Evolutionary conservation across 805 yeast species (phyloP).

Genomic region (Myxozyma nipponensis): DNA sequence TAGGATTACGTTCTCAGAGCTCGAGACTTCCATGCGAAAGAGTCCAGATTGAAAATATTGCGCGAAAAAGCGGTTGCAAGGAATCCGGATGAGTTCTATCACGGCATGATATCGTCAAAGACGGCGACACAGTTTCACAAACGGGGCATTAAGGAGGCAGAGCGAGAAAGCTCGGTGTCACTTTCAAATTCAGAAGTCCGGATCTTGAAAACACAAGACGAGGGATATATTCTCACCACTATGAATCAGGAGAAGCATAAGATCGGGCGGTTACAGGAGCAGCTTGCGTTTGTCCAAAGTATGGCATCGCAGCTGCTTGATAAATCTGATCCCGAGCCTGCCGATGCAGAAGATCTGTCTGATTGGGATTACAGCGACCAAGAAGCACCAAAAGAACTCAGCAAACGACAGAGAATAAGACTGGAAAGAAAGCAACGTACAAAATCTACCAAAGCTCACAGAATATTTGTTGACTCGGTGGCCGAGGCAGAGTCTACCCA

Average conservation of each 20-base stretch:
- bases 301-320: background rate
- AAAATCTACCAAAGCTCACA: slow-evolving; percentile 48
- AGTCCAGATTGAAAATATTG: slow-evolving; percentile 61
- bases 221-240: slow-evolving; percentile 75
- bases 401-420: slow-evolving; percentile 46
- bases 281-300: slow-evolving; percentile 31
- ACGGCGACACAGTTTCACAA: slow-evolving; percentile 47
- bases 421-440: background rate
- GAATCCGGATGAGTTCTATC: slow-evolving; percentile 95
- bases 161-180: slow-evolving; percentile 50
- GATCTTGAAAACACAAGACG: slow-evolving; percentile 84
- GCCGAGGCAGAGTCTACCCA: slow-evolving; percentile 55
- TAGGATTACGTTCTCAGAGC: slow-evolving; percentile 68
- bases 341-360: slow-evolving; percentile 17
- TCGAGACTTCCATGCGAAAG: slow-evolving; percentile 55
- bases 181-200: slow-evolving; percentile 56
- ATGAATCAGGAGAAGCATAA: slow-evolving; percentile 64
- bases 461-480: slow-evolving; percentile 72
- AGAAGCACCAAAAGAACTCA: slow-evolving; percentile 23
- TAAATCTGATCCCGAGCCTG: background rate
- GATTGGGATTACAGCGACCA: slow-evolving; percentile 47
- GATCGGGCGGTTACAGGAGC: slow-evolving; percentile 51
- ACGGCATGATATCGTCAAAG: slow-evolving; percentile 73
- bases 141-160: slow-evolving; percentile 40
- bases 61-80: slow-evolving; percentile 66